These are phyloP conservation scores for Epichloe coenophiala DNA, from an alignment of 2,329 filamentous ascomycete genomes.

Conservation along the genomic window DNA sequence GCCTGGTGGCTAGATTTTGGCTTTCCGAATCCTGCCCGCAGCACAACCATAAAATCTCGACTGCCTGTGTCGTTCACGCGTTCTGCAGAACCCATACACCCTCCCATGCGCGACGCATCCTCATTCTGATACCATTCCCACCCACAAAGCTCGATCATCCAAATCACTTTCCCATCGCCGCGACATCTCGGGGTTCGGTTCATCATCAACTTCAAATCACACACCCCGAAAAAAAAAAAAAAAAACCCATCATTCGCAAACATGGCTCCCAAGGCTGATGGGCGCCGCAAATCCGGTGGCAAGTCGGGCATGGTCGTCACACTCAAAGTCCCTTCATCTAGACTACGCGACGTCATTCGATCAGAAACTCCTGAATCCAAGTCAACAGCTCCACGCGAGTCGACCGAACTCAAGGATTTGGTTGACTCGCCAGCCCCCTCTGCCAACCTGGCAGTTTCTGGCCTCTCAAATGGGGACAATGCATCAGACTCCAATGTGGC, in stretches of 20 bases:
- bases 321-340: constrained; percentile 36
- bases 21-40: not conserved
- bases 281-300: constrained; percentile 24
- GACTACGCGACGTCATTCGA: constrained; percentile 36
- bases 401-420: constrained; percentile 20
- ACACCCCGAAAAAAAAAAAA: constrained; percentile 2
- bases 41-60: constrained; percentile 1
- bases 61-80: not conserved
- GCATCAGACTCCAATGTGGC: constrained; percentile 46
- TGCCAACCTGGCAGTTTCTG: constrained; percentile 23
- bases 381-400: constrained; percentile 22
- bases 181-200: not conserved
- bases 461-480: constrained; percentile 38
- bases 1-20: constrained; percentile 5
- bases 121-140: not conserved
- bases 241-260: not conserved
- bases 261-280: constrained; percentile 23
- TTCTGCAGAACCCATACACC: not conserved
- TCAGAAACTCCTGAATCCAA: constrained; percentile 29
- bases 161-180: not conserved
- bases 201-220: not conserved
- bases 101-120: not conserved
- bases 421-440: constrained; percentile 34
- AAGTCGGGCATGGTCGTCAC: constrained; percentile 32
- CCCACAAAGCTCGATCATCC: not conserved